phyloP scores from a whole-genome alignment of 345 rosid species.

The Citrus hindsii region DNA sequence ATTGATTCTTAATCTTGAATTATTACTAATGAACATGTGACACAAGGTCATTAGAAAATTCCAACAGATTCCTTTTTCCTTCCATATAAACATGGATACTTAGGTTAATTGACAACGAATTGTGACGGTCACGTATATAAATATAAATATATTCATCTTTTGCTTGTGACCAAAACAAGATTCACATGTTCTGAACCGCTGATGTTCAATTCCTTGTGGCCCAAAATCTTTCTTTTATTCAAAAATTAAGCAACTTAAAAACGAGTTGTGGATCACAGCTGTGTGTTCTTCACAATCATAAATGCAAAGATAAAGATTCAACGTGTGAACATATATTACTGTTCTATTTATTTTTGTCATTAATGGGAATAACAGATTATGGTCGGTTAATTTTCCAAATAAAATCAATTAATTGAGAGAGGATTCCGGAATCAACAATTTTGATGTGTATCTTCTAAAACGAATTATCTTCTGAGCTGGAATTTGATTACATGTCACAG shows the following conservation, averaged over 20 bases:
- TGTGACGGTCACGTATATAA: neutral
- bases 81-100: neutral
- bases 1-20: neutral
- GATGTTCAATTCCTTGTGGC: neutral
- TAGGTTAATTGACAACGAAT: neutral
- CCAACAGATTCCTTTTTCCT: neutral
- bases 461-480: neutral
- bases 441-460: neutral
- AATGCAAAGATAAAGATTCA: neutral
- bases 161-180: neutral
- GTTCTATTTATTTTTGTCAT: neutral
- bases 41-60: neutral
- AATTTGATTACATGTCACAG: neutral
- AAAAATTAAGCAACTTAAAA: neutral
- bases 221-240: neutral
- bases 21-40: too few relatives aligned
- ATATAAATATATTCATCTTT: neutral
- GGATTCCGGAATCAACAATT: too few relatives aligned
- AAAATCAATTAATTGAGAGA: neutral
- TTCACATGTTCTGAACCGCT: neutral
- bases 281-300: neutral
- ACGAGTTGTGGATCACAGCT: conserved; percentile 2
- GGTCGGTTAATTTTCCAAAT: neutral
- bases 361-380: neutral
- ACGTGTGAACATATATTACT: neutral